Percentiles rank a stretch among this genome's conserved stretches.
Evolutionary conservation across 257 asterid genomes (phyloP).

Genomic region (Mitragyna speciosa): DNA sequence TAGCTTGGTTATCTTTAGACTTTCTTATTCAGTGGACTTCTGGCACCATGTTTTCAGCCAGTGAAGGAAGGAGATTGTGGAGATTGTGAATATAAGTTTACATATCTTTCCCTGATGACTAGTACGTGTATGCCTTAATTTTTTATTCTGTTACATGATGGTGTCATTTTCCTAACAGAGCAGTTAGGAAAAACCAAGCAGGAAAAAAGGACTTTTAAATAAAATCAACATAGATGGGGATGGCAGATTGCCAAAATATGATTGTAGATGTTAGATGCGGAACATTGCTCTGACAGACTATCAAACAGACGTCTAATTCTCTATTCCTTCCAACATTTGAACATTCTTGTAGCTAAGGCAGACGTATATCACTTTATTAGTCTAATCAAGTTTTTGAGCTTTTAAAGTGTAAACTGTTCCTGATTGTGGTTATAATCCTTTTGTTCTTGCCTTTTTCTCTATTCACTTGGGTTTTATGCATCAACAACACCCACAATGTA

Average conservation of each 20-base stretch:
- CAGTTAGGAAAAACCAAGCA: background rate
- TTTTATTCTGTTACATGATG: too few species aligned
- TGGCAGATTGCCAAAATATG: background rate
- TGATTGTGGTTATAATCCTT: background rate
- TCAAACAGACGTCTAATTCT: background rate
- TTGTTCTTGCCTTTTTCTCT: background rate
- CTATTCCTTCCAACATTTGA: background rate
- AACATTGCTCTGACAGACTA: background rate
- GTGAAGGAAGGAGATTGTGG: background rate
- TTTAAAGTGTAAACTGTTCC: background rate
- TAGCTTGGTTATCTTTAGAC: background rate
- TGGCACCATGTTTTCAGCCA: background rate
- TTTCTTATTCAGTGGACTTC: background rate
- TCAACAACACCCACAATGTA: background rate
- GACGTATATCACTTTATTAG: background rate
- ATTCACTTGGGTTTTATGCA: background rate
- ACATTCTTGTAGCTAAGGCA: background rate
- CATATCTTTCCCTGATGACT: background rate
- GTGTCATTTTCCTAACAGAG: too few species aligned
- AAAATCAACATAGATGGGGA: background rate
- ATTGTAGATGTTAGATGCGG: background rate
- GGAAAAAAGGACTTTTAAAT: too few species aligned
- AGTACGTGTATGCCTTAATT: too few species aligned
- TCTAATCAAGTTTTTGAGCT: background rate
- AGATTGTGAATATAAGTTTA: too few species aligned